These are phyloP conservation scores for Aureobasidium sp. DNA, from an alignment of 2,329 filamentous ascomycete species.

Conservation along the genomic window DNA sequence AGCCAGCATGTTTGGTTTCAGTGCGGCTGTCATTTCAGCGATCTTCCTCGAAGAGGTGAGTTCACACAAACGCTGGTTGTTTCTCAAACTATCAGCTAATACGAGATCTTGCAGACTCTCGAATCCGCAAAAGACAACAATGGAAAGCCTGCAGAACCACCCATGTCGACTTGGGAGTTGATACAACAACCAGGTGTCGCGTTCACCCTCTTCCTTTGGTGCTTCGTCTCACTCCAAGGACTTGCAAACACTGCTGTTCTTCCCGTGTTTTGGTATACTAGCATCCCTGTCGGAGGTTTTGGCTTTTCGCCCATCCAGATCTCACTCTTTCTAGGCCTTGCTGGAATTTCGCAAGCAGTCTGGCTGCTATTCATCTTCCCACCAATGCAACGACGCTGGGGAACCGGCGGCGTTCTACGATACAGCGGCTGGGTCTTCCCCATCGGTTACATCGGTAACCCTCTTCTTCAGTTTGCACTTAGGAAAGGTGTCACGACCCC, in stretches of 20 bases:
- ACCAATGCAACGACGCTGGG: slow-evolving; percentile 55
- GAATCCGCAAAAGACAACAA: slow-evolving; percentile 17
- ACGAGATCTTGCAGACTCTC: not conserved
- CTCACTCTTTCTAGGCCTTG: slow-evolving; percentile 57
- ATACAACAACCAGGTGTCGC: slow-evolving; percentile 57
- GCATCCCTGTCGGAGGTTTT: slow-evolving; percentile 56
- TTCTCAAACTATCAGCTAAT: not conserved
- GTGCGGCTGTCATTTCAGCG: slow-evolving; percentile 45
- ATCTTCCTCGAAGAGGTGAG: slow-evolving; percentile 55
- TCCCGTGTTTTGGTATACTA: slow-evolving; percentile 63
- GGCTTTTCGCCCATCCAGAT: slow-evolving; percentile 58
- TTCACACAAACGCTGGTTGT: slow-evolving; percentile 12
- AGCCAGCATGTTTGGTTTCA: slow-evolving; percentile 48
- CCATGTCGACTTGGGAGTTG: slow-evolving; percentile 48
- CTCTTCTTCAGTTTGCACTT: slow-evolving; percentile 53
- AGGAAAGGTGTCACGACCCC: slow-evolving; percentile 35
- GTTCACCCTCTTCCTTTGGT: slow-evolving; percentile 60
- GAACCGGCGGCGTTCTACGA: slow-evolving; percentile 60
- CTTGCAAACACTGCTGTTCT: slow-evolving; percentile 64
- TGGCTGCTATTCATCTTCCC: slow-evolving; percentile 70
- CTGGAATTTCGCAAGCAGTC: slow-evolving; percentile 58
- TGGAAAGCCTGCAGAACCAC: slow-evolving; percentile 20
- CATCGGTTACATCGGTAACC: slow-evolving; percentile 51
- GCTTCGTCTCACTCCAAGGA: slow-evolving; percentile 60
- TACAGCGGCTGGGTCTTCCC: slow-evolving; percentile 55